Evolutionary conservation across 805 yeast species (phyloP).

Genomic region (Ogataea pini): DNA sequence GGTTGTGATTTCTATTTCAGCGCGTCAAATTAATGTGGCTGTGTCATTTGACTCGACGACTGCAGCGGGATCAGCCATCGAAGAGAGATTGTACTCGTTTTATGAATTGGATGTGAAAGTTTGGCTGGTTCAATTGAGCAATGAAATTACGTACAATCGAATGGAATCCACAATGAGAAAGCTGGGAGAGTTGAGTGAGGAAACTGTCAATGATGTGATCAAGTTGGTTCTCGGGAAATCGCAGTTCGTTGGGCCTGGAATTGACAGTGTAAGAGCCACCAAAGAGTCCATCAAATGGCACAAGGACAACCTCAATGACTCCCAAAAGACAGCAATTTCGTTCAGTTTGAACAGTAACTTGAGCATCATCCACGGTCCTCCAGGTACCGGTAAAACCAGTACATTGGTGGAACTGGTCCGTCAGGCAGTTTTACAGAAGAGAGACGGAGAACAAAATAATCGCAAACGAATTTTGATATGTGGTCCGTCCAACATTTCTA

Average conservation of each 20-base stretch:
- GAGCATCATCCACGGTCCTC: slow-evolving; percentile 73
- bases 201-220: slow-evolving; percentile 40
- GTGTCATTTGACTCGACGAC: slow-evolving; percentile 49
- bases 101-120: slow-evolving; percentile 47
- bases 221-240: slow-evolving; percentile 49
- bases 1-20: slow-evolving; percentile 58
- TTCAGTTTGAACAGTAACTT: slow-evolving; percentile 62
- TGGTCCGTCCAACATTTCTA: slow-evolving; percentile 92
- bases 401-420: slow-evolving; percentile 80
- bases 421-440: slow-evolving; percentile 53
- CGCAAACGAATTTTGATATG: slow-evolving; percentile 69
- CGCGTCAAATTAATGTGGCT: slow-evolving; percentile 53
- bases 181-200: slow-evolving; percentile 46
- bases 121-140: slow-evolving; percentile 69
- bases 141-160: slow-evolving; percentile 71
- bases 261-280: slow-evolving; percentile 3
- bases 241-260: slow-evolving; percentile 35
- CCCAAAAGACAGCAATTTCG: slow-evolving; percentile 73
- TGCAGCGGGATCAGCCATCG: slow-evolving; percentile 36
- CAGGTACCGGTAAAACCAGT: slow-evolving; percentile 84
- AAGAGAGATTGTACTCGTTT: slow-evolving; percentile 50
- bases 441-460: slow-evolving; percentile 12
- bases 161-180: slow-evolving; percentile 79
- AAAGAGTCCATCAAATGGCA: slow-evolving; percentile 34
- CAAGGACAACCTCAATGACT: slow-evolving; percentile 54